Percentiles rank a stretch among this genome's conserved stretches.
phyloP scores from a whole-genome alignment of 106 monocot species.

The Phalaenopsis equestris region DNA sequence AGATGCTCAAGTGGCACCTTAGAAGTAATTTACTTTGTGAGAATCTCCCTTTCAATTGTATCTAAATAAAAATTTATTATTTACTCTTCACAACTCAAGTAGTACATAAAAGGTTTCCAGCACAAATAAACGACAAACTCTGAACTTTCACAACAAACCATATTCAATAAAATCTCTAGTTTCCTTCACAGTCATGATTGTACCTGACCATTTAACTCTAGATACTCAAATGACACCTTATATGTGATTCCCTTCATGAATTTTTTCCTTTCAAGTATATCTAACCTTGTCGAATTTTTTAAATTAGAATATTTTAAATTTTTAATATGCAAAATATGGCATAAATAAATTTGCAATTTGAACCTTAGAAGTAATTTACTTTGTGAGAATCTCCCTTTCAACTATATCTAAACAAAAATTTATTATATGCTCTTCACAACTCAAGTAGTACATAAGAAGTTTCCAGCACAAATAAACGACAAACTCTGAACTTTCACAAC shows the following conservation, averaged over 20 bases:
- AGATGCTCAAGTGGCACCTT: not conserved
- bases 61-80: not conserved
- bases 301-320: no score
- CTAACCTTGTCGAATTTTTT: not conserved
- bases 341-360: no score
- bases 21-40: not conserved
- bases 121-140: no score
- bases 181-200: not conserved
- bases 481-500: no score
- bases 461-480: no score
- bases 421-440: not conserved
- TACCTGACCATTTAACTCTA: not conserved
- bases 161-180: not conserved
- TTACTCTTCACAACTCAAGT: not conserved
- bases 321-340: no score
- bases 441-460: no score
- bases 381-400: not conserved
- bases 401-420: not conserved
- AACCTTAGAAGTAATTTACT: not conserved
- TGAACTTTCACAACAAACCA: no score
- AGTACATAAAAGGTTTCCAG: no score
- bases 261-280: not conserved
- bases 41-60: not conserved
- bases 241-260: not conserved
- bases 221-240: not conserved